Base-by-base conservation (phyloP, 306 rosid species). In the Cicer bijugum region DNA sequence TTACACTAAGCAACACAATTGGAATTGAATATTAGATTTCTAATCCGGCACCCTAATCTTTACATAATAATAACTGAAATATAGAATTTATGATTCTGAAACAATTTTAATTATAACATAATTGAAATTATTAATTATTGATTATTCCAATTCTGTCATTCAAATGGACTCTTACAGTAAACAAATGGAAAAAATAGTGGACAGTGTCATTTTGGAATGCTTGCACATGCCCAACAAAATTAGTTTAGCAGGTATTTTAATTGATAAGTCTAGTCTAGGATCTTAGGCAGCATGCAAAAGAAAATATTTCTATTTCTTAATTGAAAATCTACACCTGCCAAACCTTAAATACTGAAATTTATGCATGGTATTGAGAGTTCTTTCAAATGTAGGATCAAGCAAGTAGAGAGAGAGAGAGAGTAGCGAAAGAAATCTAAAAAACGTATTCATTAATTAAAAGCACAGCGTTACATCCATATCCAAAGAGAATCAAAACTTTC, bases 41-140 rank as follows among this genome's bases (percentile, higher is more conserved):
- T 20, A 55, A 53, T 53, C 17, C 1, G 2, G 23, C 33, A 12
- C 20, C 75, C 42, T 53, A 9, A 17, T 53, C 23, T 53, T 71
- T 39, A 11, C 39, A 55, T n/a, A 9, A 52, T 52, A 16, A 3
- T 9, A 16, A 40, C 10, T 38, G 47, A 37, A 15, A 35, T 19
- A 74, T 60, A 38, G 48, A 74, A 74, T 38, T 14, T 35, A 50
- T 11, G 71, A 74, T 62, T 74, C 38, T 74, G 42, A 46, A 62
- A 11, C 7, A 37, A 47, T 28, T 61, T 35, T 20, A 74, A 48
- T 51, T 2, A 37, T 46, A 8, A 16, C 9, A 74, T 12, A 38
- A 12, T 16, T 74, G 71, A 8, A 61, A 62, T 37, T 70, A 37
- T 33, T 51, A 70, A 47, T 48, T 35, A 39, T 12, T 14, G 37